These are phyloP conservation scores for Ambrosia artemisiifolia DNA, from an alignment of 129 eudicot species.

Conservation along the genomic window DNA sequence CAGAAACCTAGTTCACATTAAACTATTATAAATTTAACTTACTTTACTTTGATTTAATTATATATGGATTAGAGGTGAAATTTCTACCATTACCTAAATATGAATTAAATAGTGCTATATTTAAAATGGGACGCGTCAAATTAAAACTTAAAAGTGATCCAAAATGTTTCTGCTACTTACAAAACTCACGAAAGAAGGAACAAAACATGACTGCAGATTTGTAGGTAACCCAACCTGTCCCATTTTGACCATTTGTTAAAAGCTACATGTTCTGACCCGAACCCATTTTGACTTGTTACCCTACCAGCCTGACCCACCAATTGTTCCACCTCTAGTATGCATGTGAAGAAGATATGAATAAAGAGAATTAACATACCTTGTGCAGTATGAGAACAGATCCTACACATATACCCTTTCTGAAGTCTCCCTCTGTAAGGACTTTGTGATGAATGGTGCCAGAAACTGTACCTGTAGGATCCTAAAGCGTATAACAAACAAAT, in stretches of 20 bases:
- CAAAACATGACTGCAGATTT: not conserved
- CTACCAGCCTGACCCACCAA: not conserved
- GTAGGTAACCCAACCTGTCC: not conserved
- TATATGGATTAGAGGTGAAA: no score
- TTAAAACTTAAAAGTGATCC: no score
- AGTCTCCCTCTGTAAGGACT: slow-evolving; percentile 51
- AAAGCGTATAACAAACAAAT: slow-evolving; percentile 17
- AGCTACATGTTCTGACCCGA: not conserved
- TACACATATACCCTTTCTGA: slow-evolving; percentile 46
- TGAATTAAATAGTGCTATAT: no score
- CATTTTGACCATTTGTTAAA: not conserved
- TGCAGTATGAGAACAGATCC: slow-evolving; percentile 68
- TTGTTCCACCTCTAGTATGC: not conserved
- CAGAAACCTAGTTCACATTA: slow-evolving; percentile 50
- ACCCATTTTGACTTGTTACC: not conserved
- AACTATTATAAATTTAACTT: not conserved
- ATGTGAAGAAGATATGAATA: slow-evolving; percentile 1
- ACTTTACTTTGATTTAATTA: no score
- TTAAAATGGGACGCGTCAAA: no score
- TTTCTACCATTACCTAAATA: no score
- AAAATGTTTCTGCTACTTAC: not conserved
- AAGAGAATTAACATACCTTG: slow-evolving; percentile 47
- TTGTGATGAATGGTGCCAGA: slow-evolving; percentile 76
- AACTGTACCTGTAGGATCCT: slow-evolving; percentile 80
- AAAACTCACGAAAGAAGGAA: not conserved